phyloP scores from a whole-genome alignment of 345 rosid species.

The Citrus mangshanensis region DNA sequence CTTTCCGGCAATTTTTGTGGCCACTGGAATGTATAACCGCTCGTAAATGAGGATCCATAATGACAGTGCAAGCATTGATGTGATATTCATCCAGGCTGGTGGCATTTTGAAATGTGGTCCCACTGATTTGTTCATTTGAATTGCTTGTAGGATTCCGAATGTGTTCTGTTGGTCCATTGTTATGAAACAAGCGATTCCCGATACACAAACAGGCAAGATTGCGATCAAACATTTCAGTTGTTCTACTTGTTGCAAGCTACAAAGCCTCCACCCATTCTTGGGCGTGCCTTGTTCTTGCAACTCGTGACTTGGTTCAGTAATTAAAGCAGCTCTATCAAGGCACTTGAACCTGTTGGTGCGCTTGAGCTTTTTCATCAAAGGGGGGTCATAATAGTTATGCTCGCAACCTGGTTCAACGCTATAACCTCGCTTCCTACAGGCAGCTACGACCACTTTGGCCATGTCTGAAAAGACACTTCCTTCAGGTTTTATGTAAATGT shows the following conservation, averaged over 20 bases:
- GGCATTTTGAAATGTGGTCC: constrained; percentile 28
- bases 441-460: constrained; percentile 41
- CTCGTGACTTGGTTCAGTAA: constrained; percentile 38
- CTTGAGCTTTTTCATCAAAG: constrained; percentile 19
- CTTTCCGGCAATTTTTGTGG: too few species aligned
- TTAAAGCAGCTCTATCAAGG: constrained; percentile 55
- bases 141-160: constrained; percentile 62
- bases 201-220: constrained; percentile 33
- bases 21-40: too few species aligned
- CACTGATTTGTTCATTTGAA: constrained; percentile 41
- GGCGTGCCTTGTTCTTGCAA: constrained; percentile 40
- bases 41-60: too few species aligned
- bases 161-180: constrained; percentile 59
- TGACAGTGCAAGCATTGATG: too few species aligned
- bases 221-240: constrained; percentile 48
- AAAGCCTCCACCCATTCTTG: constrained; percentile 50
- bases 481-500: constrained; percentile 42
- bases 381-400: constrained; percentile 31
- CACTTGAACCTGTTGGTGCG: constrained; percentile 39
- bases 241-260: constrained; percentile 63
- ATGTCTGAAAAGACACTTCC: constrained; percentile 58
- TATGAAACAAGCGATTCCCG: constrained; percentile 57
- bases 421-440: constrained; percentile 36
- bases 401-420: background rate
- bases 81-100: too few species aligned